Percentiles rank a stretch among this genome's conserved stretches.
phyloP scores from a whole-genome alignment of 495 filamentous ascomycete genomes.

The Glutinoglossum americanum region DNA sequence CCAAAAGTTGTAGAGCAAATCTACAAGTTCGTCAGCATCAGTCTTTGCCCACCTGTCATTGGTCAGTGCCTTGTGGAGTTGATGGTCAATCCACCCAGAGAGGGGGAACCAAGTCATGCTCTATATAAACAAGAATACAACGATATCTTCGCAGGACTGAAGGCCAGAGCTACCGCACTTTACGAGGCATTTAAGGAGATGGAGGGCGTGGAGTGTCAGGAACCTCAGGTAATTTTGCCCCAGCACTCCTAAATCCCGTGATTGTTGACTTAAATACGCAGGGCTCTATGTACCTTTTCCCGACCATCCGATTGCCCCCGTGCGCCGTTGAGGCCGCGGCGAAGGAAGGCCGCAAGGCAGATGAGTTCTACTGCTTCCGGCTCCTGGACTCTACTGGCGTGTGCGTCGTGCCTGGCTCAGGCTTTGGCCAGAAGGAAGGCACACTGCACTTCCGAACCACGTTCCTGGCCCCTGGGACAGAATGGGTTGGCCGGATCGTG shows the following conservation, averaged over 20 bases:
- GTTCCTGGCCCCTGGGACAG: slow-evolving; percentile 85
- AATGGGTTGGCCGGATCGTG: slow-evolving; percentile 74
- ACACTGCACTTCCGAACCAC: slow-evolving; percentile 91
- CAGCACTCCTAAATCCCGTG: background rate
- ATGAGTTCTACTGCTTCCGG: slow-evolving; percentile 84
- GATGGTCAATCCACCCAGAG: slow-evolving; percentile 83
- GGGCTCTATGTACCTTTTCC: slow-evolving; percentile 97
- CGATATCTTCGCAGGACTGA: slow-evolving; percentile 51
- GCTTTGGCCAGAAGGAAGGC: slow-evolving; percentile 85
- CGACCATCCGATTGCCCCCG: slow-evolving; percentile 56
- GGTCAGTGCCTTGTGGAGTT: slow-evolving; percentile 90
- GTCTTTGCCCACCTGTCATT: slow-evolving; percentile 81
- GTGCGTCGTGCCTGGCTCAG: slow-evolving; percentile 80
- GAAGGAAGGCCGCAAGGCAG: slow-evolving; percentile 49
- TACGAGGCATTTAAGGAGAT: slow-evolving; percentile 79
- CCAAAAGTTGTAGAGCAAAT: slow-evolving; percentile 72
- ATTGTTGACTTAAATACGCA: slow-evolving; percentile 14
- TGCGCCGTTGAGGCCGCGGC: slow-evolving; percentile 56
- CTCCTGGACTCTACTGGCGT: slow-evolving; percentile 86
- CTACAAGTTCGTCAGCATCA: slow-evolving; percentile 96
- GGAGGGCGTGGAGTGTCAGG: slow-evolving; percentile 82
- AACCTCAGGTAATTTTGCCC: slow-evolving; percentile 32
- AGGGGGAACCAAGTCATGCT: slow-evolving; percentile 59
- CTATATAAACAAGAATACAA: slow-evolving; percentile 72
- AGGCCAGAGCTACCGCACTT: slow-evolving; percentile 58